Conservation (phyloP, 352 stramenopile species). For the Globisporangium cylindrosporum region DNA sequence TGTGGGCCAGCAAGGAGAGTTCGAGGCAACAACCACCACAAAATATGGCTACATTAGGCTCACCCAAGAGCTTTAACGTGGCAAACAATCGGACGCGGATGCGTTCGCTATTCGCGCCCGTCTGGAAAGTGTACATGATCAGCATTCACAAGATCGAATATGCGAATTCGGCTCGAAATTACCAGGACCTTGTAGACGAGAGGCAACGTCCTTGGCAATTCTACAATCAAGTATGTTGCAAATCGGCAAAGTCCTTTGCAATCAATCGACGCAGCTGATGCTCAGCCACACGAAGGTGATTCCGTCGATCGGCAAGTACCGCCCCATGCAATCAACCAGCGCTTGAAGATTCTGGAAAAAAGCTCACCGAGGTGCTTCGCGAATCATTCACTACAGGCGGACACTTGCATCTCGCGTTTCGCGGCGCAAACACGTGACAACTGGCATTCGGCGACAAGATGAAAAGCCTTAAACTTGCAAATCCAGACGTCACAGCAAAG, state of each 20-base stretch:
- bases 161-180: not conserved
- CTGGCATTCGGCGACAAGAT: not conserved
- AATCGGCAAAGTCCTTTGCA: too few relatives aligned
- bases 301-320: conserved; percentile 18
- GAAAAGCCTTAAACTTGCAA: too few relatives aligned
- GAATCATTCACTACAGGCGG: not conserved
- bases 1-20: conserved; percentile 18
- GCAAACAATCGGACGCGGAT: not conserved
- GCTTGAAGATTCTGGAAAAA: conserved; percentile 15
- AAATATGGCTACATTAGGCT: conserved; percentile 35
- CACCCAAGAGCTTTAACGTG: conserved; percentile 18
- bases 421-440: too few relatives aligned
- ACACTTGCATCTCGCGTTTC: not conserved
- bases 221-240: conserved; percentile 6
- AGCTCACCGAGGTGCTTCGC: not conserved
- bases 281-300: conserved; percentile 16
- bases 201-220: not conserved
- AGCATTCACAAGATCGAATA: too few relatives aligned
- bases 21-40: conserved; percentile 29
- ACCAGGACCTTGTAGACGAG: not conserved
- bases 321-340: conserved; percentile 14
- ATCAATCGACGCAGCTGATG: conserved; percentile 4
- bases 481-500: too few relatives aligned
- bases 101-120: not conserved
- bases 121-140: not conserved